Evolutionary conservation across 225 moss, liverwort and hornwort species (phyloP).

Genomic region (Climacium dendroides): DNA sequence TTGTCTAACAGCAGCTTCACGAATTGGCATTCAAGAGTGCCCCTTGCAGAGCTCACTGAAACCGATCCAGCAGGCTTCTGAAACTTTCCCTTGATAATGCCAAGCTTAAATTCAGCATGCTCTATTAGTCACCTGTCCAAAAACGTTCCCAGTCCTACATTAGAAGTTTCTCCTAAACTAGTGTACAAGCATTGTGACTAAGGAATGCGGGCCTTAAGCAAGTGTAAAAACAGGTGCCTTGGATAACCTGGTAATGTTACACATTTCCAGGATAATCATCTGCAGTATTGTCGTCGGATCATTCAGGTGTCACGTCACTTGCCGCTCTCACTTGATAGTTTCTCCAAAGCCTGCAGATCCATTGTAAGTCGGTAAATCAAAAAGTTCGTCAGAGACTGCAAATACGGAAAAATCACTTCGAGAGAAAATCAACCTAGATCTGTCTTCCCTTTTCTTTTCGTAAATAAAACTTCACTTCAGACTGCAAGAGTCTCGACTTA

Average conservation of each 20-base stretch:
- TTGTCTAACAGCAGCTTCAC: not conserved
- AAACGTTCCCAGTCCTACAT: not conserved
- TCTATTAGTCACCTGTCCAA: not conserved
- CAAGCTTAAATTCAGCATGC: not conserved
- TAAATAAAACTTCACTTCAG: not conserved
- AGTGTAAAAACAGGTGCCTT: not conserved
- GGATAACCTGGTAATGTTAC: not conserved
- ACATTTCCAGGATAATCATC: not conserved
- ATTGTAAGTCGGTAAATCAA: not conserved
- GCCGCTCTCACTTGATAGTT: not conserved
- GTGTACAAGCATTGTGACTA: not conserved
- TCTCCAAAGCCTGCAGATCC: constrained; percentile 17
- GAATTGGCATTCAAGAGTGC: not conserved
- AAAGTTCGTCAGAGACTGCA: not conserved
- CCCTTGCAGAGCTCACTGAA: not conserved
- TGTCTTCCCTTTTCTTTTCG: not conserved
- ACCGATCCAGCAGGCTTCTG: not conserved
- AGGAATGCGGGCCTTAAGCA: not conserved
- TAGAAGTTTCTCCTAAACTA: not conserved
- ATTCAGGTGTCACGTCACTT: not conserved
- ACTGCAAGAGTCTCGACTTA: constrained; percentile 20
- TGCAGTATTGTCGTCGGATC: constrained; percentile 1
- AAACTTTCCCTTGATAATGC: not conserved
- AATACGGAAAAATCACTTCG: not conserved
- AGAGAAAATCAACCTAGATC: not conserved